These are phyloP conservation scores for Cladosporium colombiae DNA, from an alignment of 2,329 filamentous ascomycete species.

Conservation along the genomic window DNA sequence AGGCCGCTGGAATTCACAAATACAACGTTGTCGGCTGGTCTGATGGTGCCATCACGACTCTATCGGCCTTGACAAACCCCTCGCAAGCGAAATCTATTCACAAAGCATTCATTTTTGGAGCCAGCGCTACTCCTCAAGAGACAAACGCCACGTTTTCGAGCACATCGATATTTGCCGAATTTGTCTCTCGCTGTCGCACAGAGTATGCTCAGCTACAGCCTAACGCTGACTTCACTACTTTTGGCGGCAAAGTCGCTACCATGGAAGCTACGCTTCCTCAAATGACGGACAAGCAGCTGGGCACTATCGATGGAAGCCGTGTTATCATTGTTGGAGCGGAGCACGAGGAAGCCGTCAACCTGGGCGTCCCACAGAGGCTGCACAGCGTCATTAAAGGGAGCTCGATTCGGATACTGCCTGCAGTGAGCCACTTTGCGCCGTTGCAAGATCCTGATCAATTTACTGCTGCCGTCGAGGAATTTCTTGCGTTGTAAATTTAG, in stretches of 20 bases:
- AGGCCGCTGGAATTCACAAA: conserved; percentile 32
- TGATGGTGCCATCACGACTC: conserved; percentile 44
- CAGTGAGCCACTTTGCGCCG: conserved; percentile 49
- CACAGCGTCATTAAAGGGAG: conserved; percentile 43
- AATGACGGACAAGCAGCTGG: conserved; percentile 30
- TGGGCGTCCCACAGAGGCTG: conserved; percentile 40
- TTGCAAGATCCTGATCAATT: conserved; percentile 42
- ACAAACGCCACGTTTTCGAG: conserved; percentile 40
- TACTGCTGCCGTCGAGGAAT: conserved; percentile 23
- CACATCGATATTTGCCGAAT: conserved; percentile 39
- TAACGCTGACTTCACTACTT: conserved; percentile 40
- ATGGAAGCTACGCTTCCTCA: conserved; percentile 42
- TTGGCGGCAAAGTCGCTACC: conserved; percentile 41
- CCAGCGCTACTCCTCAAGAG: conserved; percentile 36
- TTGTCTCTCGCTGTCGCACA: conserved; percentile 39
- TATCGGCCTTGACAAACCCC: conserved; percentile 40
- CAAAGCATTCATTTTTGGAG: conserved; percentile 46
- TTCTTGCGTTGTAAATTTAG: neutral
- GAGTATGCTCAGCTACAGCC: conserved; percentile 44
- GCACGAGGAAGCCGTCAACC: conserved; percentile 44
- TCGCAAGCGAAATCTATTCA: conserved; percentile 37
- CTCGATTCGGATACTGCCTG: conserved; percentile 38
- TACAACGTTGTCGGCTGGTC: conserved; percentile 47
- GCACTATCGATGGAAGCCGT: conserved; percentile 32
- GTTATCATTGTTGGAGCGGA: conserved; percentile 36